These are phyloP conservation scores for Lactarius tabidus DNA, from an alignment of 768 basidiomycete genomes.

Conservation along the genomic window DNA sequence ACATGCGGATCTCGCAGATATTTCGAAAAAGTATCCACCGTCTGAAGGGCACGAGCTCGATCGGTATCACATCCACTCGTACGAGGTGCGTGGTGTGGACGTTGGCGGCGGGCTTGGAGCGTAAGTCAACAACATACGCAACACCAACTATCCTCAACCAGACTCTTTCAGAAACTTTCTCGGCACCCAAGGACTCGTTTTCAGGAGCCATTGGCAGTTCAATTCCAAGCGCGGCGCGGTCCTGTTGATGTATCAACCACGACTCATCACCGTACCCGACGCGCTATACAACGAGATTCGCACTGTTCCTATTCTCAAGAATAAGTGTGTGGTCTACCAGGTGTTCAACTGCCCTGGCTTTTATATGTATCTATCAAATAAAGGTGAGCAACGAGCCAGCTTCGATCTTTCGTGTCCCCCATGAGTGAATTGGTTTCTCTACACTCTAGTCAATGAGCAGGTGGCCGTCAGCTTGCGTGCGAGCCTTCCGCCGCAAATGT, in stretches of 20 bases:
- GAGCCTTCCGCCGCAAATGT: background rate
- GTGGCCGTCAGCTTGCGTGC: constrained; percentile 8
- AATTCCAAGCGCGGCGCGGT: constrained; percentile 18
- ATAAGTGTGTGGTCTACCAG: constrained; percentile 10
- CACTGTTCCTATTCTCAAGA: background rate
- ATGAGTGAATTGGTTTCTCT: background rate
- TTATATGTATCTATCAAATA: constrained; percentile 18
- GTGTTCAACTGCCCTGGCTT: constrained; percentile 9
- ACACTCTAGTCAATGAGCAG: constrained; percentile 2
- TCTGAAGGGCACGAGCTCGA: background rate
- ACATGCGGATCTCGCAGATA: background rate
- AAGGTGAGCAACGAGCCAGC: background rate
- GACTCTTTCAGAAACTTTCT: background rate
- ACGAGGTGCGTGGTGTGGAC: constrained; percentile 1
- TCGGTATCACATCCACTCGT: constrained; percentile 10
- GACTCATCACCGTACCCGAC: background rate
- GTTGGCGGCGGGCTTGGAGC: background rate
- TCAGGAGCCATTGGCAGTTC: constrained; percentile 11
- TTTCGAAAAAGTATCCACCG: background rate
- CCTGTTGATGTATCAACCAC: constrained; percentile 12
- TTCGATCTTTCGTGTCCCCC: background rate
- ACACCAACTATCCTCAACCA: background rate
- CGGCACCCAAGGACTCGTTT: background rate
- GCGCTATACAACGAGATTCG: background rate
- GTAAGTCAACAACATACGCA: background rate